Conservation (phyloP, 192 early-diverging fungal genomes). For the Umbelopsis isabellina region DNA sequence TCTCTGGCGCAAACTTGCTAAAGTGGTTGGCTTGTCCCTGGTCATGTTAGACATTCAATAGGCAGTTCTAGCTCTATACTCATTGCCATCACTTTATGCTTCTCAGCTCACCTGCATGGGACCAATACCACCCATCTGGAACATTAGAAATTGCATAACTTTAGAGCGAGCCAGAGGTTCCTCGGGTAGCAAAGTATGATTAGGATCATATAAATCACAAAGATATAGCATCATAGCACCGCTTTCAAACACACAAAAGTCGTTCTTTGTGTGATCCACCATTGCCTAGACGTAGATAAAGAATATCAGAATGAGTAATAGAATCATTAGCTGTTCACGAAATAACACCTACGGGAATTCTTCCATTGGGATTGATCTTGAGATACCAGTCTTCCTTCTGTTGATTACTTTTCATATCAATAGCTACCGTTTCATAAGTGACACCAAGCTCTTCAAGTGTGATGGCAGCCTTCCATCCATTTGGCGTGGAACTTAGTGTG, state of each 20-base stretch:
- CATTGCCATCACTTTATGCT: background rate
- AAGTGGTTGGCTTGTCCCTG: conserved; percentile 58
- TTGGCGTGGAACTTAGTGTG: conserved; percentile 46
- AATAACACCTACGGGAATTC: background rate
- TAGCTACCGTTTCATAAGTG: conserved; percentile 38
- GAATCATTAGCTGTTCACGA: background rate
- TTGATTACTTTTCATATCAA: conserved; percentile 46
- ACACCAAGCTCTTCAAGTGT: conserved; percentile 56
- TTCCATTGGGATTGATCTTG: conserved; percentile 62
- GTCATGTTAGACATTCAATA: too few species aligned
- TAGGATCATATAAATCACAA: conserved; percentile 53
- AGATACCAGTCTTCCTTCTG: conserved; percentile 55
- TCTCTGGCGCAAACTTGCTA: conserved; percentile 48
- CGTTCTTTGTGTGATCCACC: conserved; percentile 51
- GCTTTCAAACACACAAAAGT: conserved; percentile 59
- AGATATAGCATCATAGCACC: conserved; percentile 64
- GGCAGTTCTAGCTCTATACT: too few species aligned
- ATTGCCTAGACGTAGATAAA: conserved; percentile 38
- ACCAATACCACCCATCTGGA: conserved; percentile 48
- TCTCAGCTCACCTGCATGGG: conserved; percentile 42
- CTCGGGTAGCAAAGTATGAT: conserved; percentile 45
- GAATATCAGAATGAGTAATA: conserved; percentile 18
- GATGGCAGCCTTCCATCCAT: conserved; percentile 55
- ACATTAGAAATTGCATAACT: conserved; percentile 62
- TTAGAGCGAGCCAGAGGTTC: conserved; percentile 46